Evolutionary conservation across 257 asterid species (phyloP).

Genomic region (Knoxia roxburghii): DNA sequence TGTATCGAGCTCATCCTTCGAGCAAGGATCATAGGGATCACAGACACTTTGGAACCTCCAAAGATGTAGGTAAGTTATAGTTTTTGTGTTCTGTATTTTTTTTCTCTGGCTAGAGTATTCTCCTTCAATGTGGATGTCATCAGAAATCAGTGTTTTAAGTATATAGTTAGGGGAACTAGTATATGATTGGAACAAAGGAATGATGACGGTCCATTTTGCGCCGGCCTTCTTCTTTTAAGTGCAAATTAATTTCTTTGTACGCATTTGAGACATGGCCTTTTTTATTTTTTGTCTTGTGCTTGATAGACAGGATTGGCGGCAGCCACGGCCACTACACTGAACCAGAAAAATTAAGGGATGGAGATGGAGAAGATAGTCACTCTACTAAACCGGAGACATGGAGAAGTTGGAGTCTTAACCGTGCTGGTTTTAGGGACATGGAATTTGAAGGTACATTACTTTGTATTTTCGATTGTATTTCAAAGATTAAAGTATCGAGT

Average conservation of each 20-base stretch:
- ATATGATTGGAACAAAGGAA: background rate
- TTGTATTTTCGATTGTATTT: background rate
- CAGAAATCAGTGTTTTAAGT: background rate
- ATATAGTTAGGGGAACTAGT: background rate
- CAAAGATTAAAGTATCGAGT: background rate
- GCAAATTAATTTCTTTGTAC: background rate
- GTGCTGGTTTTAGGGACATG: constrained; percentile 43
- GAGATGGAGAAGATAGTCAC: constrained; percentile 28
- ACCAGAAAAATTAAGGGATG: constrained; percentile 28
- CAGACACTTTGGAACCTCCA: constrained; percentile 26
- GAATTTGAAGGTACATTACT: constrained; percentile 60
- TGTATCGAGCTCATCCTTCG: constrained; percentile 26
- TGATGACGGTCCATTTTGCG: background rate
- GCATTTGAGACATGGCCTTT: constrained; percentile 26
- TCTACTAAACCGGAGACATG: constrained; percentile 51
- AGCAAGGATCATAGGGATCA: constrained; percentile 28
- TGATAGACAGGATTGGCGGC: constrained; percentile 45
- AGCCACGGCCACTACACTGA: constrained; percentile 28
- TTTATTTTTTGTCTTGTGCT: constrained; percentile 27
- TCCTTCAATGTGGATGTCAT: background rate
- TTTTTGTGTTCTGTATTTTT: background rate
- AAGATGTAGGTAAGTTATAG: constrained; percentile 29
- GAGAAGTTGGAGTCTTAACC: constrained; percentile 63
- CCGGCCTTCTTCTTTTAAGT: background rate
- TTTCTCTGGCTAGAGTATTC: background rate